A percentile compares a stretch with the other conserved stretches of the same genome.
phyloP scores from a whole-genome alignment of 306 rosid genomes.

The Neltuma alba region DNA sequence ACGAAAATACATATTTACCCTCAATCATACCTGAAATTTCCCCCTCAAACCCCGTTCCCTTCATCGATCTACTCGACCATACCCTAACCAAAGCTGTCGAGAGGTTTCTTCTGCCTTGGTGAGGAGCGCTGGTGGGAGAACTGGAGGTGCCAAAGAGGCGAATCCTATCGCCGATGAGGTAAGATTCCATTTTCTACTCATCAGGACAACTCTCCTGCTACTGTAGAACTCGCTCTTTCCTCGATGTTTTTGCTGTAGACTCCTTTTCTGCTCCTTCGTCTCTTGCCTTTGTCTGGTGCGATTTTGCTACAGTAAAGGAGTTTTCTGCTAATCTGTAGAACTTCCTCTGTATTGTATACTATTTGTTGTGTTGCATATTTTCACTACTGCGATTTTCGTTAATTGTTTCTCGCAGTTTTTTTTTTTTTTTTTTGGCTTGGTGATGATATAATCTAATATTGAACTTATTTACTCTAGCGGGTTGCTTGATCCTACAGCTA shows the following conservation, averaged over 20 bases:
- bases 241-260: not conserved
- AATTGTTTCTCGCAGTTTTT: not conserved
- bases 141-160: not conserved
- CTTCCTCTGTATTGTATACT: not conserved
- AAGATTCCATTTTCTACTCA: not conserved
- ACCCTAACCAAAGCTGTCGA: not conserved
- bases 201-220: not conserved
- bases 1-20: not conserved
- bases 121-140: not conserved
- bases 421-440: not conserved
- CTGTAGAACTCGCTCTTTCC: not conserved
- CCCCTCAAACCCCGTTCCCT: not conserved
- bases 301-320: not conserved
- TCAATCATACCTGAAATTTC: not conserved
- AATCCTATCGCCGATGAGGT: not conserved
- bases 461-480: not conserved
- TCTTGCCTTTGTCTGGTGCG: not conserved
- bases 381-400: not conserved
- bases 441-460: not conserved
- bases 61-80: not conserved
- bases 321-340: not conserved
- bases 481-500: not conserved
- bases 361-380: not conserved
- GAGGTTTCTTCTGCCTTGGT: not conserved
- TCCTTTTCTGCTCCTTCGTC: not conserved